These are phyloP conservation scores for Vitis vinifera DNA, from an alignment of 164 flowering plant genomes.

Conservation along the genomic window ASM3070453v1 NC_081818.1:10182001-10182500, in stretches of 20 bases:
- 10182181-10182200: no score
- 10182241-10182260: neutral
- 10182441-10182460: neutral
- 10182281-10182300: conserved; percentile 6
- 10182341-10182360: conserved; percentile 61
- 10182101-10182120: no score
- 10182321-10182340: conserved; percentile 14
- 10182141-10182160: no score
- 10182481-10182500: neutral
- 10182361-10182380: conserved; percentile 73
- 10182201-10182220: neutral
- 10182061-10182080: no score
- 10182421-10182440: neutral
- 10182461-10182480: conserved; percentile 1
- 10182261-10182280: neutral
- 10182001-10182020: no score
- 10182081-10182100: no score
- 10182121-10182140: no score
- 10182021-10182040: no score
- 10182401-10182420: conserved; percentile 56
- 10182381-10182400: conserved; percentile 65
- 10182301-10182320: conserved; percentile 39
- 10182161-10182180: no score
- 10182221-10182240: no score
- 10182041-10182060: no score